These are phyloP conservation scores for Hyphodiscus hymeniophilus DNA, from an alignment of 495 filamentous ascomycete species.

Conservation along the genomic window DNA sequence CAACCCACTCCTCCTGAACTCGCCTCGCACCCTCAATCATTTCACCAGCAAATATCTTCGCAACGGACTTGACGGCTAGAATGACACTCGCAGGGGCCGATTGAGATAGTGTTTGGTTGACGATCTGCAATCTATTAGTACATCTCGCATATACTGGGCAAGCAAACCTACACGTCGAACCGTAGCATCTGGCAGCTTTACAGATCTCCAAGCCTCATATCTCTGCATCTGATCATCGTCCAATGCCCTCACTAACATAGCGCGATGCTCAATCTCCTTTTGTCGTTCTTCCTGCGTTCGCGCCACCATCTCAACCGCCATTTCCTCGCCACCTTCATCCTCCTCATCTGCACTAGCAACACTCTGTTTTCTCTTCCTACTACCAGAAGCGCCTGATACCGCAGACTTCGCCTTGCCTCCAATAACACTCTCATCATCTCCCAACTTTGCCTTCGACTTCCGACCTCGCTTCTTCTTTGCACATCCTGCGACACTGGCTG, in stretches of 20 bases:
- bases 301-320: constrained; percentile 52
- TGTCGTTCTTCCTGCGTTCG: constrained; percentile 58
- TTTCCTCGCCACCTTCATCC: constrained; percentile 60
- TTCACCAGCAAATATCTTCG: constrained; percentile 78
- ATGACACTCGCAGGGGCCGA: constrained; percentile 74
- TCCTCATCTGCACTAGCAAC: constrained; percentile 31
- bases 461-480: constrained; percentile 53
- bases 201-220: constrained; percentile 64
- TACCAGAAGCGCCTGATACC: constrained; percentile 35
- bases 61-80: constrained; percentile 68
- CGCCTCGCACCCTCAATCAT: constrained; percentile 73
- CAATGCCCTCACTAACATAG: constrained; percentile 60
- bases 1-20: constrained; percentile 72
- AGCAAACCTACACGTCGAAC: constrained; percentile 39
- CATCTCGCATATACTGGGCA: not conserved
- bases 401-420: constrained; percentile 43
- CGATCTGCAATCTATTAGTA: constrained; percentile 43
- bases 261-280: constrained; percentile 54
- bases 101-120: constrained; percentile 84
- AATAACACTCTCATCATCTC: constrained; percentile 41
- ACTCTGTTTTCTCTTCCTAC: constrained; percentile 23
- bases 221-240: constrained; percentile 58
- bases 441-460: constrained; percentile 53
- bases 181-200: constrained; percentile 47
- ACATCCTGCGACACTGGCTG: constrained; percentile 45